phyloP scores from a whole-genome alignment of 1,284 basidiomycete species.

The Malassezia pachydermatis region DNA sequence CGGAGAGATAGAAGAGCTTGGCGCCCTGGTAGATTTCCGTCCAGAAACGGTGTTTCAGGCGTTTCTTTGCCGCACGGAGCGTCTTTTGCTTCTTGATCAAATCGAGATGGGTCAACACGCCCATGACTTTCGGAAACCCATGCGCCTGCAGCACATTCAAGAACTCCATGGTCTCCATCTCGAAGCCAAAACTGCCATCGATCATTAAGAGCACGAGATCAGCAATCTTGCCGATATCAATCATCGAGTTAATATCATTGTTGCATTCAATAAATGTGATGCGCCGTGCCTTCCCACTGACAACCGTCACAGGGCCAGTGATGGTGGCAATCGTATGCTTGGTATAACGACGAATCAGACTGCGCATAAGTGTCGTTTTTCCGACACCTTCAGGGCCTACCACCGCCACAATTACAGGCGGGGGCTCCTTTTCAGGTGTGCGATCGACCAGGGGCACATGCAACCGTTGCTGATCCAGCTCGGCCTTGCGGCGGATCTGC shows the following conservation, averaged over 20 bases:
- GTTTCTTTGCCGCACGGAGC: slow-evolving; percentile 82
- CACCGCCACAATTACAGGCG: slow-evolving; percentile 89
- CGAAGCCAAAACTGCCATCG: slow-evolving; percentile 93
- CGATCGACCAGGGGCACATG: slow-evolving; percentile 93
- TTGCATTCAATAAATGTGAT: slow-evolving; percentile 95
- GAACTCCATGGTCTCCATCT: slow-evolving; percentile 99
- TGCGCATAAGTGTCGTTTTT: slow-evolving; percentile 87
- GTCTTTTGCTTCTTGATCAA: slow-evolving; percentile 85
- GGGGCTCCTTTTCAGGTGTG: slow-evolving; percentile 72
- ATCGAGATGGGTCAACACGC: slow-evolving; percentile 88
- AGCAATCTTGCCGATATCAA: slow-evolving; percentile 91
- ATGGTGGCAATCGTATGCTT: slow-evolving; percentile 86
- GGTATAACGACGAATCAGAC: slow-evolving; percentile 79
- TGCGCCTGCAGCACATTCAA: slow-evolving; percentile 93
- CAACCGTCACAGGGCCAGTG: slow-evolving; percentile 90
- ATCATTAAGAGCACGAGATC: slow-evolving; percentile 95
- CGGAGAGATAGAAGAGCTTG: slow-evolving; percentile 95
- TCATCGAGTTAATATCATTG: slow-evolving; percentile 95
- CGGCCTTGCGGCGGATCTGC: slow-evolving; percentile 78
- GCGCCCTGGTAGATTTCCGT: slow-evolving; percentile 98
- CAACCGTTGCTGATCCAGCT: slow-evolving; percentile 82
- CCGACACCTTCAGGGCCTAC: slow-evolving; percentile 93
- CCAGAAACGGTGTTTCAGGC: slow-evolving; percentile 98
- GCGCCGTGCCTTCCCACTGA: slow-evolving; percentile 75
- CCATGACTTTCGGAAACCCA: slow-evolving; percentile 96